A percentile compares a stretch with the other conserved stretches of the same genome.
Conservation (phyloP, 2,329 filamentous ascomycete species). For the Exserohilum rostratum region DNA sequence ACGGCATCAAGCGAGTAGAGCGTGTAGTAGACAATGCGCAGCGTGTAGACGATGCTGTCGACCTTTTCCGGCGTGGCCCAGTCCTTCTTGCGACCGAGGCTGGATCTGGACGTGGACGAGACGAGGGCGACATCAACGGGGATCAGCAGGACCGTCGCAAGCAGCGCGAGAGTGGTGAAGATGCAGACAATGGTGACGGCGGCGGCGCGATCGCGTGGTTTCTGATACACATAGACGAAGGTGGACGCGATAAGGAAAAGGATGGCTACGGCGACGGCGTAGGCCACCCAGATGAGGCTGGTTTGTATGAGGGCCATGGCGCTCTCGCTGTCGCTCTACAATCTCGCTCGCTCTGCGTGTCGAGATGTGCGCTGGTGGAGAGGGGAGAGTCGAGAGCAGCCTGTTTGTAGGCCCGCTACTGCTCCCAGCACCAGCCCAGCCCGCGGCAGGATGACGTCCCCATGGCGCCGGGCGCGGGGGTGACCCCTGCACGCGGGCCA, state of each 20-base stretch:
- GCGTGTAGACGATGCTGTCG: conserved; percentile 75
- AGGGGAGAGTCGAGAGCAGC: background rate
- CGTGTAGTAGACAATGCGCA: conserved; percentile 89
- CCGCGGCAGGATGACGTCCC: conserved; percentile 20
- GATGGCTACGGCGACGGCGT: conserved; percentile 79
- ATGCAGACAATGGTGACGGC: conserved; percentile 85
- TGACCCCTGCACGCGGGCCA: conserved; percentile 11
- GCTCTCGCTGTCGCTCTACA: background rate
- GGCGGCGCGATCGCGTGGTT: conserved; percentile 81
- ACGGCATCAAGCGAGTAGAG: conserved; percentile 91
- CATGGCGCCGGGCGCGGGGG: conserved; percentile 4
- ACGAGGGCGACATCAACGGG: conserved; percentile 96
- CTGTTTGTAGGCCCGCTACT: conserved; percentile 2
- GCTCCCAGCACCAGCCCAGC: background rate
- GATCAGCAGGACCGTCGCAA: conserved; percentile 89
- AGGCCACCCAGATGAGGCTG: conserved; percentile 93
- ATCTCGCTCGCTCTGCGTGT: conserved; percentile 61
- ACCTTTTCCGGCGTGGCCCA: conserved; percentile 89
- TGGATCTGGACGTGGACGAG: conserved; percentile 80
- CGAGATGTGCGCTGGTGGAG: too few species aligned
- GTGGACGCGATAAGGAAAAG: conserved; percentile 78
- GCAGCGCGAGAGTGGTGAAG: conserved; percentile 81
- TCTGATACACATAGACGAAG: conserved; percentile 91
- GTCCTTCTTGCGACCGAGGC: conserved; percentile 83
- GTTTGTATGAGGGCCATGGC: conserved; percentile 77